Conservation (phyloP, 1,284 basidiomycete genomes). For the Ustilago curta region DNA sequence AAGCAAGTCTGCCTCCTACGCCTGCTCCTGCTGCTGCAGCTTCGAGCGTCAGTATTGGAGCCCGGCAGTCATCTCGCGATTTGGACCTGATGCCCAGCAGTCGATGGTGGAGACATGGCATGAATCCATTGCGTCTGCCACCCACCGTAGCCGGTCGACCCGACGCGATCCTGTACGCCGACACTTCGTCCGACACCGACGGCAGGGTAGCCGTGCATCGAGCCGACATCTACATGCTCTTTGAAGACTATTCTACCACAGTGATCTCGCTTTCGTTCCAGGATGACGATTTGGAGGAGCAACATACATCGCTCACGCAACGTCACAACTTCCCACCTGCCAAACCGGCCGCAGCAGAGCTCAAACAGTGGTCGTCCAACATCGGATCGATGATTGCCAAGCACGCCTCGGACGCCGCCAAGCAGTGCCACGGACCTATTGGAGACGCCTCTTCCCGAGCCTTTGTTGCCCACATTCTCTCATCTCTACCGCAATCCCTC, state of each 20-base stretch:
- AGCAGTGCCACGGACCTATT: conserved; percentile 79
- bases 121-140: conserved; percentile 52
- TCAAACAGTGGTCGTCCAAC: conserved; percentile 78
- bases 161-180: conserved; percentile 54
- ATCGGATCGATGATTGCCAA: conserved; percentile 82
- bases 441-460: conserved; percentile 82
- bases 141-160: conserved; percentile 53
- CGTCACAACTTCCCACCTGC: conserved; percentile 47
- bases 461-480: conserved; percentile 78
- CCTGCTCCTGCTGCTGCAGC: conserved; percentile 10
- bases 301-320: conserved; percentile 44
- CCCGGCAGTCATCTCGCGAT: conserved; percentile 52
- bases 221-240: conserved; percentile 52
- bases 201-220: conserved; percentile 25
- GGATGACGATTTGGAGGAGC: conserved; percentile 55
- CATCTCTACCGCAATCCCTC: conserved; percentile 75
- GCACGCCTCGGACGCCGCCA: conserved; percentile 72
- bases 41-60: conserved; percentile 19
- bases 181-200: conserved; percentile 35
- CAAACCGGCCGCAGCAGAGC: conserved; percentile 73
- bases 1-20: conserved; percentile 17
- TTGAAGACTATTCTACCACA: conserved; percentile 61
- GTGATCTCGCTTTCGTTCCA: conserved; percentile 46
- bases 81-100: conserved; percentile 59
- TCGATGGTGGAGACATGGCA: conserved; percentile 61